Base-by-base conservation (phyloP, 1,139 yeast genomes). In the Taphrina betulina region DNA sequence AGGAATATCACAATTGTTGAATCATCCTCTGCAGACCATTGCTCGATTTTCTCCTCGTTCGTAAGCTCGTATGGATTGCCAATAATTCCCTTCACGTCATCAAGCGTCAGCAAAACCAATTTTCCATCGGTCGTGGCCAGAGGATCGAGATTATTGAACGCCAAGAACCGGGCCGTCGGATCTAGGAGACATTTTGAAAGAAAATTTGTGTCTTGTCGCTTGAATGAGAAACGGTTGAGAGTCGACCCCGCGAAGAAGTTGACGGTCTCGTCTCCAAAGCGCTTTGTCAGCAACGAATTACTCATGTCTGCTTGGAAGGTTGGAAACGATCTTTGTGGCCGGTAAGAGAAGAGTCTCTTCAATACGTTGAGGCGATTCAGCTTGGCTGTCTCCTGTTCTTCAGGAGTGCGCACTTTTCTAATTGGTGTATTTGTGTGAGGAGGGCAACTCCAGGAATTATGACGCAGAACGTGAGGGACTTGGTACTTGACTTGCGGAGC, bases 161-260 rank as follows among this genome's bases (percentile, higher is more conserved):
- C 79, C 5, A 87, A 66, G 60, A 86, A 81, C 57, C 80, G 72
- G 1, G 92, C 73, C 3, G 76, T 69, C 1, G 78, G 72, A 63
- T 79, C 82, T 12, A 64, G 68, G 40, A 82, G 66, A 1, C 89
- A 81, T 33, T 69, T 66, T 44, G 72, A 64, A 22, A 89, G 75
- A 65, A 87, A 89, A 29, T 73, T 78, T 22, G 71, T 58, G 66
- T 88, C 85, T 29, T 80, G 82, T 56, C 96, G 74, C 45, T 89
- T 73, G 66, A 88, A 90, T 10, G 94, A 82, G 7, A 89, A 82
- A 61, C 96, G 72, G 70, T 90, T 89, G 55, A 90, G 72, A 4
- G 79, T 80, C 60, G 79, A 82, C 19, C 76, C 76, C 12, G 85
- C 82, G 62, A 74, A 77, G 58, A 35, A 54, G 33, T 57, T 53